Conservation (phyloP, 106 monocot species). For the Hemerocallis citrina region DNA sequence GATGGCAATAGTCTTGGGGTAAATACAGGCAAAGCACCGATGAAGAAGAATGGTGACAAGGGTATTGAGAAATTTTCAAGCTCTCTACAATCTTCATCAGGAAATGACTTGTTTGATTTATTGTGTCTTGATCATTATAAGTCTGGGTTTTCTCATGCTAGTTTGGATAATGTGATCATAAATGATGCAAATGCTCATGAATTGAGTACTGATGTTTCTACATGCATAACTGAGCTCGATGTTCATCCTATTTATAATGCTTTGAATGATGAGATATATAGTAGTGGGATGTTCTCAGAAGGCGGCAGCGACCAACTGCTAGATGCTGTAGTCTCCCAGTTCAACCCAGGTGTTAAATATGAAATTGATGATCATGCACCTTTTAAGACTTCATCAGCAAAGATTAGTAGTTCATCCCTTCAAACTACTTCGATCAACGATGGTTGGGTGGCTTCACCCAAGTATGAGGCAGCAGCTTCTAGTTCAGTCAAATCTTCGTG, state of each 20-base stretch:
- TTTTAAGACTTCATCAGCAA: constrained; percentile 38
- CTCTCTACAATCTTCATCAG: constrained; percentile 6
- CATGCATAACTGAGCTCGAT: constrained; percentile 22
- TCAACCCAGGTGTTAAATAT: constrained; percentile 35
- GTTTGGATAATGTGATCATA: constrained; percentile 15
- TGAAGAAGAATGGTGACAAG: not conserved
- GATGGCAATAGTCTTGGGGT: too few relatives aligned
- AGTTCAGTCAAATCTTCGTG: constrained; percentile 31
- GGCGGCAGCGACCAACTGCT: constrained; percentile 63
- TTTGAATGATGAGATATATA: constrained; percentile 20
- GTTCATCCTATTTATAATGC: constrained; percentile 17
- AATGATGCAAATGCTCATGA: constrained; percentile 7
- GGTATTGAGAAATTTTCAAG: not conserved
- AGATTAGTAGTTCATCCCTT: constrained; percentile 12
- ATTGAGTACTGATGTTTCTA: constrained; percentile 22
- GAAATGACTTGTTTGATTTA: constrained; percentile 59
- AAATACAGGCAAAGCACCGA: not conserved
- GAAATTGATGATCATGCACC: constrained; percentile 34
- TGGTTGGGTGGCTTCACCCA: constrained; percentile 7
- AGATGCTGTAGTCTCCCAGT: constrained; percentile 78
- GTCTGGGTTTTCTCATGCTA: constrained; percentile 5
- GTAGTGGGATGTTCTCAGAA: constrained; percentile 35
- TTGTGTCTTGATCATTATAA: constrained; percentile 32
- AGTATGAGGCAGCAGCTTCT: constrained; percentile 20
- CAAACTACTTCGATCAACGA: constrained; percentile 4